Evolutionary conservation across 768 basidiomycete genomes (phyloP).

Genomic region (Lepiota venenata): DNA sequence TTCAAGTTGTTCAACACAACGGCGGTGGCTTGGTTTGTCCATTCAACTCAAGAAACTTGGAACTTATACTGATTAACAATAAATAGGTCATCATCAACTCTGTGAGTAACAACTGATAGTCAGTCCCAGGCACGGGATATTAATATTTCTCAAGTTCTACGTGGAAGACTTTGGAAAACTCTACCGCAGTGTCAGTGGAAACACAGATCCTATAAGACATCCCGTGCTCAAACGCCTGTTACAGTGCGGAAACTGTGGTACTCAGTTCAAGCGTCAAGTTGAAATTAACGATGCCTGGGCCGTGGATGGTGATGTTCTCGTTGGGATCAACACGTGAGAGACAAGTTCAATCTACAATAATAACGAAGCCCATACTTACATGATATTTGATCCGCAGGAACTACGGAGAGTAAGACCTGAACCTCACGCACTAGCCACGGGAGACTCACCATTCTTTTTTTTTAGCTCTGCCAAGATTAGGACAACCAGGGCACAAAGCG

Average conservation of each 20-base stretch:
- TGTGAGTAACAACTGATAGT: slow-evolving; percentile 16
- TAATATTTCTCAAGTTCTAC: slow-evolving; percentile 27
- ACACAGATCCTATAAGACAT: slow-evolving; percentile 2
- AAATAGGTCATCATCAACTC: slow-evolving; percentile 32
- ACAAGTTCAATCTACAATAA: slow-evolving; percentile 2
- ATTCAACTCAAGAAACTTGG: background rate
- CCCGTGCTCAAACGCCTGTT: background rate
- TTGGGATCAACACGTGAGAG: slow-evolving; percentile 29
- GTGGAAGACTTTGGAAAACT: slow-evolving; percentile 37
- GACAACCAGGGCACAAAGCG: slow-evolving; percentile 25
- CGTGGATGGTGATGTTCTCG: slow-evolving; percentile 25
- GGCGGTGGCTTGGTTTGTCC: slow-evolving; percentile 26
- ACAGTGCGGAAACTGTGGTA: slow-evolving; percentile 31
- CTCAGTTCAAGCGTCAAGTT: slow-evolving; percentile 26
- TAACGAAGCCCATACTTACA: background rate
- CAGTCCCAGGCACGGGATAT: background rate
- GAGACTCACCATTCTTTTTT: background rate
- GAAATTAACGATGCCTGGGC: slow-evolving; percentile 33
- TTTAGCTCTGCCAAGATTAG: slow-evolving; percentile 29
- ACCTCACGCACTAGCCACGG: background rate
- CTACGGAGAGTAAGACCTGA: slow-evolving; percentile 29
- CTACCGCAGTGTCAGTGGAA: slow-evolving; percentile 23
- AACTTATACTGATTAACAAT: background rate
- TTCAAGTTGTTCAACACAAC: slow-evolving; percentile 31
- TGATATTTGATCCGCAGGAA: slow-evolving; percentile 19